Evolutionary conservation across 2,329 filamentous ascomycete species (phyloP), one percentile per base, ranked within the genome.

Genomic region (Ceratocystis papillata): DNA sequence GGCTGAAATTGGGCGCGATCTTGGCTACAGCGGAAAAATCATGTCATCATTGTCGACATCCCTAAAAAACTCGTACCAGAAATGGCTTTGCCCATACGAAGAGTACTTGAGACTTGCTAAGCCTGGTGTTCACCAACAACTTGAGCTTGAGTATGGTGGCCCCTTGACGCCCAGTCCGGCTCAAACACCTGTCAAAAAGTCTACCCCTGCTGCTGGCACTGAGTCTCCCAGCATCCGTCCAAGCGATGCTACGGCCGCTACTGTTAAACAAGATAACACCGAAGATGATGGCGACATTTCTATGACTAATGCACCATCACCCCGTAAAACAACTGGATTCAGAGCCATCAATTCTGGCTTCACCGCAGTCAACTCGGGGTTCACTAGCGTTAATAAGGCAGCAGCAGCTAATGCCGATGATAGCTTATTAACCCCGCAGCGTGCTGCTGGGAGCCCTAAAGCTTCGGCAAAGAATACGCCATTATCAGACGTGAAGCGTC

Each of bases 11-110:
- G 94, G 94, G 44, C 86, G 94, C 72, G 94, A 97, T 74, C 79
- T 99, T 61, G 94, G 94, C 65, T 99, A 99, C 76, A 97, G 93
- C 73, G 94, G 94, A 73, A 99, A 99, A 79, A 99, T 99, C 69
- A 99, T 99, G 94, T 97, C 93, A 1, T 97, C 94, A 7, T 79
- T 99, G 60, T 99, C 94, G 5, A 99, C 94, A 0, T 97, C 94
- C 4, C 82, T 99, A 53, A 99, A 97, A 75, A 99, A 99, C 75
- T 97, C 94, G 0, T 99, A 95, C 72, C 91, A 96, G 74, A 87
- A 93, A 76, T 99, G 94, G 90, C 85, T 99, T 2, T 90, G 91
- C 73, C 94, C 94, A 0, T 99, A 97, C 72, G 94, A 99, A 75
- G 91, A 97, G 69, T 99, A 96, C 73, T 79, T 99, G 55, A 84